Percentiles rank a stretch among this genome's conserved stretches.
These are phyloP conservation scores for Metschnikowia lunata DNA, from an alignment of 805 yeast species.

Conservation along the genomic window DNA sequence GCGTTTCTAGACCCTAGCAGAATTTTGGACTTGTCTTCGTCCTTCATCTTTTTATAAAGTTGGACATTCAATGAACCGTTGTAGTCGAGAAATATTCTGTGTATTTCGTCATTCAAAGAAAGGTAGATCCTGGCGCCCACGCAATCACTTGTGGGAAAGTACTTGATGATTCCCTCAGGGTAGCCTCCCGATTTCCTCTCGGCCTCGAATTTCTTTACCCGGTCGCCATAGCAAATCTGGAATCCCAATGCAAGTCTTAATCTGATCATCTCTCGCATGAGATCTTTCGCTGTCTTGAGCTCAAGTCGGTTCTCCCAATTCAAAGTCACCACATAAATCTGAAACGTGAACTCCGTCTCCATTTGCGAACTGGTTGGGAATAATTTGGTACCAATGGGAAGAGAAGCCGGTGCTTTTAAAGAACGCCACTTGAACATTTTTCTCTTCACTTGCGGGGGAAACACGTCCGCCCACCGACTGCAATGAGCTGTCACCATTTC, in stretches of 20 bases:
- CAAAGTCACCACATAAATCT: conserved; percentile 74
- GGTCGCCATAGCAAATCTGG: conserved; percentile 77
- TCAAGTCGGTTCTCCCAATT: conserved; percentile 54
- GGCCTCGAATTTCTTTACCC: conserved; percentile 61
- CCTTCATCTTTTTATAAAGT: conserved; percentile 42
- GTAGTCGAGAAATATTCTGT: conserved; percentile 70
- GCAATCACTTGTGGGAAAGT: conserved; percentile 44
- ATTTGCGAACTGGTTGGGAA: conserved; percentile 73
- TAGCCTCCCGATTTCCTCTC: conserved; percentile 51
- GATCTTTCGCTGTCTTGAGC: conserved; percentile 48
- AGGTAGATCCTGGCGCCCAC: conserved; percentile 66
- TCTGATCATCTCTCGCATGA: conserved; percentile 84
- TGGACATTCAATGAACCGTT: conserved; percentile 76
- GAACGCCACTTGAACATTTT: conserved; percentile 88
- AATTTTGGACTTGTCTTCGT: conserved; percentile 7
- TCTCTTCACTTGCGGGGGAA: conserved; percentile 65
- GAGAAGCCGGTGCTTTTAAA: conserved; percentile 85
- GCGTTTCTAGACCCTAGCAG: conserved; percentile 13
- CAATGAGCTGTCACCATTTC: conserved; percentile 19
- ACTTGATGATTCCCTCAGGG: conserved; percentile 51
- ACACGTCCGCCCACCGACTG: conserved; percentile 90
- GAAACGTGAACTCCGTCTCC: conserved; percentile 67
- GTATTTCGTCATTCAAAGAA: conserved; percentile 79
- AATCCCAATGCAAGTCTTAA: conserved; percentile 81
- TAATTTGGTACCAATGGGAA: conserved; percentile 75